Evolutionary conservation across 2,329 filamentous ascomycete genomes (phyloP).

Genomic region (Aurifilum marmelostoma): DNA sequence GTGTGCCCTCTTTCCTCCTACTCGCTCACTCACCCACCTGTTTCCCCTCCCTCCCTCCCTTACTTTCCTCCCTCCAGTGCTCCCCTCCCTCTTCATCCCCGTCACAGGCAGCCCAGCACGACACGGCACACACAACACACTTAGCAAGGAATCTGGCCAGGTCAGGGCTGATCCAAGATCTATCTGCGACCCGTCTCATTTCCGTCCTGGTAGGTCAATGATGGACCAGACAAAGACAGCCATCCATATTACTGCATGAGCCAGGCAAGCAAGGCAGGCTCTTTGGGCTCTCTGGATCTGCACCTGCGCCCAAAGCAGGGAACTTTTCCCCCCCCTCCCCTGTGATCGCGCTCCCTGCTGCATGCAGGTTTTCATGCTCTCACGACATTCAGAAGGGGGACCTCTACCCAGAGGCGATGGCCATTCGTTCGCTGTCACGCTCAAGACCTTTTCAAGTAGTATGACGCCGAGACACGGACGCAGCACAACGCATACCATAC

Average conservation of each 20-base stretch:
- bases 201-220: neutral
- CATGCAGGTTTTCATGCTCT: neutral
- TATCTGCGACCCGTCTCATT: neutral
- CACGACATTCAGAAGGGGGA: neutral
- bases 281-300: neutral
- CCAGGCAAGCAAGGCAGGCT: neutral
- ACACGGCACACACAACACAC: neutral
- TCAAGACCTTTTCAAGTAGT: neutral
- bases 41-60: neutral
- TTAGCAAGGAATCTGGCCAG: neutral
- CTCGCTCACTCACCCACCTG: neutral
- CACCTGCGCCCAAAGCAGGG: neutral
- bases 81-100: neutral
- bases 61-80: neutral
- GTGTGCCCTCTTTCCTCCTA: neutral
- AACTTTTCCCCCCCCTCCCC: neutral
- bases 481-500: neutral
- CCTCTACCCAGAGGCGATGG: neutral
- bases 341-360: neutral
- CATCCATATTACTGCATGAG: neutral
- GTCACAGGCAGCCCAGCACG: neutral
- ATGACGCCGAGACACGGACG: neutral
- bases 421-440: neutral
- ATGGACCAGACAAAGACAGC: neutral
- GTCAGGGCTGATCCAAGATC: neutral